Evolutionary conservation across 2,329 filamentous ascomycete genomes (phyloP).

Genomic region (Epichloe glyceriae): DNA sequence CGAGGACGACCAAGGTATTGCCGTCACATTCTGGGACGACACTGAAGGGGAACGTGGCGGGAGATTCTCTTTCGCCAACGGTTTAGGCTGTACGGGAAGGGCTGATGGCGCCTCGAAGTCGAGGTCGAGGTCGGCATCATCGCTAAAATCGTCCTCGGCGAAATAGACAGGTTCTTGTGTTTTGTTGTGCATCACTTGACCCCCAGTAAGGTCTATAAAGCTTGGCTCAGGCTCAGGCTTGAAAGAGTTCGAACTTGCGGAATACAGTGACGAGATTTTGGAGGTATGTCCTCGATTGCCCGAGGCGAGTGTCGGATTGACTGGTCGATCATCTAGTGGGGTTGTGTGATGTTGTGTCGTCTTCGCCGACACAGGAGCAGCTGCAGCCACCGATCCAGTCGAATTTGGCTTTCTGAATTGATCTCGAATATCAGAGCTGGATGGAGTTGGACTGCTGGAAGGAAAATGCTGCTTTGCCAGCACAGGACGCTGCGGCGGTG

Average conservation of each 20-base stretch:
- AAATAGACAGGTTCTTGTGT: conserved; percentile 39
- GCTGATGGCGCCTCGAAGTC: conserved; percentile 49
- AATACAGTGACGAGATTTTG: conserved; percentile 21
- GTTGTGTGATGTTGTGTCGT: conserved; percentile 16
- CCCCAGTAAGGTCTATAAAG: conserved; percentile 22
- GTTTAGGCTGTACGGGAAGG: conserved; percentile 25
- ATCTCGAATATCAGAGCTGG: conserved; percentile 35
- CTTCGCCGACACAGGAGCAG: conserved; percentile 25
- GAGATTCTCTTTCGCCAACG: conserved; percentile 13
- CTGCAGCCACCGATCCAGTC: conserved; percentile 17
- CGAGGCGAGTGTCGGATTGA: conserved; percentile 19
- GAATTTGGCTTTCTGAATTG: conserved; percentile 34
- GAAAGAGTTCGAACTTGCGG: conserved; percentile 36
- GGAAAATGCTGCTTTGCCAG: conserved; percentile 42
- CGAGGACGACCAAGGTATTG: conserved; percentile 63
- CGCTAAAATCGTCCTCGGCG: conserved; percentile 74
- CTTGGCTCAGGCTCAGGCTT: conserved; percentile 13
- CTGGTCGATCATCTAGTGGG: conserved; percentile 16
- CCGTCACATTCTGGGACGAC: conserved; percentile 14
- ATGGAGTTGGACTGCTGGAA: conserved; percentile 38
- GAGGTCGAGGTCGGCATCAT: conserved; percentile 64
- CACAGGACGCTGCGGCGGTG: conserved; percentile 21
- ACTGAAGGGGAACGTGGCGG: conserved; percentile 16
- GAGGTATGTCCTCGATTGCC: conserved; percentile 4
- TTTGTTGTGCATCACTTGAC: conserved; percentile 14